A percentile compares a stretch with the other conserved stretches of the same genome.
phyloP scores from a whole-genome alignment of 495 filamentous ascomycete genomes.

The Neurospora sp. region DNA sequence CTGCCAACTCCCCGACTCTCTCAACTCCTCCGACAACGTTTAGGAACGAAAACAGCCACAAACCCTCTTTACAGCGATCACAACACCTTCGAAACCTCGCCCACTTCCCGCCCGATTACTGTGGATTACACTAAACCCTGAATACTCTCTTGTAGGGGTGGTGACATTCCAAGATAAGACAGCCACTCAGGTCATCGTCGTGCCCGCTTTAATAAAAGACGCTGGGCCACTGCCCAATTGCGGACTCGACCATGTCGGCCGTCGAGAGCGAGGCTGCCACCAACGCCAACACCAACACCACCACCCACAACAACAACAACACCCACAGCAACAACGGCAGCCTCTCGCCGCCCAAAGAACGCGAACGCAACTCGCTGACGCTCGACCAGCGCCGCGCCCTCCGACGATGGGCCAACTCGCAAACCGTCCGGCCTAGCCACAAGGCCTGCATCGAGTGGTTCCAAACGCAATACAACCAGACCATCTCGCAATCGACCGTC shows the following conservation, averaged over 20 bases:
- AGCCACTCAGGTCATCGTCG: neutral
- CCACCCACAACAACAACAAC: neutral
- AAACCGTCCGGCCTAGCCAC: slow-evolving; percentile 38
- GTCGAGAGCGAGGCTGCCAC: neutral
- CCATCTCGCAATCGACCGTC: slow-evolving; percentile 43
- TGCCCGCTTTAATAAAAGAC: neutral
- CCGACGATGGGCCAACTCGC: slow-evolving; percentile 40
- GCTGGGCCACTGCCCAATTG: neutral
- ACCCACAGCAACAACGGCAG: neutral
- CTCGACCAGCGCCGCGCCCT: slow-evolving; percentile 44
- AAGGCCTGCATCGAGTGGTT: slow-evolving; percentile 48
- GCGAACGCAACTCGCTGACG: slow-evolving; percentile 42
- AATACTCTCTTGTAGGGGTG: neutral
- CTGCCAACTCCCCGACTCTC: neutral
- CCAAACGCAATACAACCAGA: slow-evolving; percentile 38
- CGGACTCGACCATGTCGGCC: neutral
- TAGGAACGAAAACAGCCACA: neutral
- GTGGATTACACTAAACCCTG: neutral
- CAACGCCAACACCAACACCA: neutral
- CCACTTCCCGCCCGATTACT: neutral
- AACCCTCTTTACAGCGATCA: neutral
- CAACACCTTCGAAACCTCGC: neutral
- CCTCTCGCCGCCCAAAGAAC: slow-evolving; percentile 28
- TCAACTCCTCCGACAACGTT: neutral
- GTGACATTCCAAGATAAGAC: neutral